Percentiles rank a stretch among this genome's conserved stretches.
phyloP scores from a whole-genome alignment of 2,329 filamentous ascomycete species.

The Alternaria tenuissima region DNA sequence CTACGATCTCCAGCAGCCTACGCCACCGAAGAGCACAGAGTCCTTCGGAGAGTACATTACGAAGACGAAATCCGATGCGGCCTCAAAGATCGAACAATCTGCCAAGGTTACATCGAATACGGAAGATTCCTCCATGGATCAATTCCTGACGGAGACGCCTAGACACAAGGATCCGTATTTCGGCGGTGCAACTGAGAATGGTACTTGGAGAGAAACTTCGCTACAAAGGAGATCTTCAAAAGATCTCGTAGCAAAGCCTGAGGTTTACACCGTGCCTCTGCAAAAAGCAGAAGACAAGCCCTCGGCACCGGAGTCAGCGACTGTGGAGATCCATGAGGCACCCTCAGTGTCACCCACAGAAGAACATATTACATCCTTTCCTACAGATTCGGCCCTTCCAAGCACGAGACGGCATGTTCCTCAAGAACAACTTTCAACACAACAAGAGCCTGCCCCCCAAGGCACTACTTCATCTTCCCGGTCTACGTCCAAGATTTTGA shows the following conservation, averaged over 20 bases:
- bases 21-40: constrained; percentile 11
- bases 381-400: neutral
- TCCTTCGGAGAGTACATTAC: neutral
- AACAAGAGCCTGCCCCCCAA: neutral
- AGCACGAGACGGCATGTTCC: neutral
- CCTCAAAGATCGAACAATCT: neutral
- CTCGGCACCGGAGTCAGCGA: neutral
- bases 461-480: neutral
- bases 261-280: neutral
- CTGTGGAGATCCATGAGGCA: neutral
- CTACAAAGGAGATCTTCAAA: constrained; percentile 22
- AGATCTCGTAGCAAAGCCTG: neutral
- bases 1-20: neutral
- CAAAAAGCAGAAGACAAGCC: neutral
- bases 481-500: constrained; percentile 40
- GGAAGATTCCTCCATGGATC: constrained; percentile 35
- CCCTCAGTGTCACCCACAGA: neutral
- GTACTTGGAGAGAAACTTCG: constrained; percentile 39
- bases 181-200: neutral
- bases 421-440: neutral
- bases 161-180: neutral
- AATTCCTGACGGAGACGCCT: constrained; percentile 29
- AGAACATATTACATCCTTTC: neutral
- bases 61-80: constrained; percentile 4
- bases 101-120: constrained; percentile 15